Base-by-base conservation (phyloP, 2,329 filamentous ascomycete species). In the Pseudogymnoascus sp. region DNA sequence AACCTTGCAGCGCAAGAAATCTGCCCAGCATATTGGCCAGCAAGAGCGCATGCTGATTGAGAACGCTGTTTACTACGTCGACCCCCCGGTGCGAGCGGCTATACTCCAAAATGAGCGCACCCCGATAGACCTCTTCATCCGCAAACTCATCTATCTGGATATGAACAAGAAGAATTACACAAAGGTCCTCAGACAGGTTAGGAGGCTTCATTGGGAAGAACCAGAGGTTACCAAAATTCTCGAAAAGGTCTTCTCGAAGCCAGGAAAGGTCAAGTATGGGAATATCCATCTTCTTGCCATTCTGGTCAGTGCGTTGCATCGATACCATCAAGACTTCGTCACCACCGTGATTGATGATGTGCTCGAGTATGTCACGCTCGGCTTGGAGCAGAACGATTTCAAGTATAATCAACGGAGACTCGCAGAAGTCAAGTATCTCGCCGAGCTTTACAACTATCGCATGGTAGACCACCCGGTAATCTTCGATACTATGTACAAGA, bases 41-140 rank as follows among this genome's bases (percentile, higher is more conserved):
- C 91, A 96, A 68, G 94, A 99, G 75, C 88, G 92, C 39, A 97
- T 99, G 92, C 84, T 97, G 31, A 94, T 99, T 63, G 94, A 99
- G 74, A 99, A 99, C 72, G 94, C 94, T 3, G 86, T 97, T 63
- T 99, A 99, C 75, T 97, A 97, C 69, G 94, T 99, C 62, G 94
- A 97, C 70, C 94, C 94, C 12, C 95, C 94, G 0, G 88, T 96
- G 72, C 86, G 94, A 64, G 89, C 92, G 33, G 92, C 94, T 0
- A 97, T 99, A 61, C 88, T 95, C 74, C 93, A 97, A 72, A 99
- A 97, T 74, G 94, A 99, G 74, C 85, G 94, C 55, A 96, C 92
- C 0, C 92, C 94, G 0, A 89, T 94, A 72, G 93, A 99, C 68
- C 81, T 95, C 27, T 99, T 95, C 72, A 86, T 99, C 64, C 88